phyloP scores from a whole-genome alignment of 805 yeast species.

The Ogataea nonfermentans region DNA sequence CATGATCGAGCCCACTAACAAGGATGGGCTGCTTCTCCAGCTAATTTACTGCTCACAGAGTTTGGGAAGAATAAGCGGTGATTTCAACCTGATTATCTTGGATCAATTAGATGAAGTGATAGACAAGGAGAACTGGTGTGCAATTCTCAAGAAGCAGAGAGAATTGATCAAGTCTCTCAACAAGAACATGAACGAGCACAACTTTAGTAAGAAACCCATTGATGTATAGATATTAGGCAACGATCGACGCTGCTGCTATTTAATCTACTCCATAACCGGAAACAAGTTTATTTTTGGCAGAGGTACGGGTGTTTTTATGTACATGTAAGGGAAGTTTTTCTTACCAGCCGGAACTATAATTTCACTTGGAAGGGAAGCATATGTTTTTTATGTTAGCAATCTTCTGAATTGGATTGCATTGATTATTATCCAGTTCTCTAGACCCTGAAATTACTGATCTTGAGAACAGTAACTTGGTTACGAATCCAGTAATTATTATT shows the following conservation, averaged over 20 bases:
- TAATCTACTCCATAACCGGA: no score
- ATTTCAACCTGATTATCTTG: conserved; percentile 58
- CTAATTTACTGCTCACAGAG: conserved; percentile 87
- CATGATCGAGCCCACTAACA: conserved; percentile 39
- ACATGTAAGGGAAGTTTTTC: conserved; percentile 4
- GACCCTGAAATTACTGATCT: neutral
- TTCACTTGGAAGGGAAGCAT: conserved; percentile 6
- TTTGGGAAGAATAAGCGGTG: conserved; percentile 65
- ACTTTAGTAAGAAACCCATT: neutral
- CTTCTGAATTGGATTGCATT: neutral
- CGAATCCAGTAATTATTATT: neutral
- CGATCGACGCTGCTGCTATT: conserved; percentile 1
- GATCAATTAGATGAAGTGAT: conserved; percentile 36
- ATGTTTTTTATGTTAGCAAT: conserved; percentile 7
- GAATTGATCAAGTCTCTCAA: conserved; percentile 30
- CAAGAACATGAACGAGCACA: conserved; percentile 11
- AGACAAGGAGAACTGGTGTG: conserved; percentile 41
- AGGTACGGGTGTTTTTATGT: conserved; percentile 9
- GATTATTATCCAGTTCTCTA: neutral
- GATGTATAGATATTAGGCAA: conserved; percentile 1
- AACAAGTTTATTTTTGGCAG: no score
- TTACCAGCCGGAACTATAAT: conserved; percentile 4
- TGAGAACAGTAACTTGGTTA: neutral
- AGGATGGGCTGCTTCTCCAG: conserved; percentile 75
- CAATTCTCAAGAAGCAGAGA: conserved; percentile 44